Evolutionary conservation across 805 yeast species (phyloP).

Genomic region (Lachancea cidri): DNA sequence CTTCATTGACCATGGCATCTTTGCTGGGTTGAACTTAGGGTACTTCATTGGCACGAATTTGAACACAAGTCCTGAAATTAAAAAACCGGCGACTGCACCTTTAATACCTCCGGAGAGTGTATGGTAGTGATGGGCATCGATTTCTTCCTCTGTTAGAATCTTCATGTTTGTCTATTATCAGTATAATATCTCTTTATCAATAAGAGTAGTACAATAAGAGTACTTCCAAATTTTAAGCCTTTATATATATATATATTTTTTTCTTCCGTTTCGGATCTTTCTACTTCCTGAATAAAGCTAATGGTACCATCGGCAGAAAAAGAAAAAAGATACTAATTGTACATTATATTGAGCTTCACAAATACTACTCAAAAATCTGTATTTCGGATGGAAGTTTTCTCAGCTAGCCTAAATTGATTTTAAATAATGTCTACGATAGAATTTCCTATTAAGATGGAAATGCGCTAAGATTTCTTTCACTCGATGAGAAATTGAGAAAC

Average conservation of each 20-base stretch:
- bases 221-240: not conserved
- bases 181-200: no score
- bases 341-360: no score
- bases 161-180: constrained; percentile 43
- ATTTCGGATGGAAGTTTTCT: no score
- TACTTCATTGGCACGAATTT: constrained; percentile 44
- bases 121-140: constrained; percentile 56
- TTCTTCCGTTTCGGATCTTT: not conserved
- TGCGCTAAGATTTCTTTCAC: no score
- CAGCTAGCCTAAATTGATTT: no score
- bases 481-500: no score
- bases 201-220: no score
- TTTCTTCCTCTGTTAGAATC: constrained; percentile 59
- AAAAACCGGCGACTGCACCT: constrained; percentile 54
- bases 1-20: constrained; percentile 49
- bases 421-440: no score
- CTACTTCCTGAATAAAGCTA: not conserved
- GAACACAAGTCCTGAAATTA: constrained; percentile 50
- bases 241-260: no score
- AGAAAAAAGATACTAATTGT: no score
- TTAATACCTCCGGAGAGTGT: constrained; percentile 56
- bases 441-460: no score
- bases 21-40: constrained; percentile 39
- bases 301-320: not conserved
- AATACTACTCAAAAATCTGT: no score